phyloP scores from a whole-genome alignment of 257 asterid species.

The Anisodus acutangulus region DNA sequence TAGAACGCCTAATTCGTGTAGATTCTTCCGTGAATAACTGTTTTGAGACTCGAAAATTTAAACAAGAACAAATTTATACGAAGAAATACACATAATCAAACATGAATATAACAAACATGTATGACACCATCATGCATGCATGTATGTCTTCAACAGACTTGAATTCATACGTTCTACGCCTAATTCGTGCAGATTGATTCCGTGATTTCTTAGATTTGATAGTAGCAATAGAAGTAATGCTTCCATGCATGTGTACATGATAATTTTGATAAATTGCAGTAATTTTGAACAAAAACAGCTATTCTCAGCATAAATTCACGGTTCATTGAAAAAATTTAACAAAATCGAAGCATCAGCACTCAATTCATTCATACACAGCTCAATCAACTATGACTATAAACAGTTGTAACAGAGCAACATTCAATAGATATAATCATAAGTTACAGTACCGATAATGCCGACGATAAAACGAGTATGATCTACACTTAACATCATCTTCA shows the following conservation, averaged over 20 bases:
- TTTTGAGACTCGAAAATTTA: too few relatives aligned
- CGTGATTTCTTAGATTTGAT: not conserved
- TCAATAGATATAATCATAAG: not conserved
- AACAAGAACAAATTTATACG: too few relatives aligned
- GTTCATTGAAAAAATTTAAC: not conserved
- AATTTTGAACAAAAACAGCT: not conserved
- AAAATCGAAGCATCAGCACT: not conserved
- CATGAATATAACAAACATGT: not conserved
- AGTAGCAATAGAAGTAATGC: not conserved
- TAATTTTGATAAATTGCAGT: not conserved
- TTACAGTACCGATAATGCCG: slow-evolving; percentile 12
- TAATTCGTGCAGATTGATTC: not conserved
- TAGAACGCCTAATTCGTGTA: too few relatives aligned
- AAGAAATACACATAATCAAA: not conserved
- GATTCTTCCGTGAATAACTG: too few relatives aligned
- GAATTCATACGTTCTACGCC: not conserved
- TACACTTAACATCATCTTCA: not conserved
- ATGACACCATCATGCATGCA: not conserved
- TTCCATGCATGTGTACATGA: not conserved
- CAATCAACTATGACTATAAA: not conserved
- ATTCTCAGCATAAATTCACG: not conserved
- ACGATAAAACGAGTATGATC: slow-evolving; percentile 11
- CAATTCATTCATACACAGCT: not conserved
- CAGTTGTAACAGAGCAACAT: not conserved
- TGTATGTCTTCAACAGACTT: not conserved